Conservation (phyloP, 805 yeast genomes). For the Hanseniaspora mollemarum region DNA sequence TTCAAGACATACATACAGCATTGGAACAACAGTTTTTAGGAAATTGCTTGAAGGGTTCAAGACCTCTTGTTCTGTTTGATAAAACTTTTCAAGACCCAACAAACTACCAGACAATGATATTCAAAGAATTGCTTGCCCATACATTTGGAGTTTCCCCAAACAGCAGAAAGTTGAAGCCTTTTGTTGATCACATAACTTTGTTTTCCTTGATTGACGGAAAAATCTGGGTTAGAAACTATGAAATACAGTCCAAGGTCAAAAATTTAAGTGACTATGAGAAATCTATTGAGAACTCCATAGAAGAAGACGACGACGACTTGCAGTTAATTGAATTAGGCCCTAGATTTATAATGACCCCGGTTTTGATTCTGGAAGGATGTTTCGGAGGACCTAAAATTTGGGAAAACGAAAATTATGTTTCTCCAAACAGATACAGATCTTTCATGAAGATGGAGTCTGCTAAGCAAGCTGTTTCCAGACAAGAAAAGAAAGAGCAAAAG, state of each 20-base stretch:
- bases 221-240: conserved; percentile 92
- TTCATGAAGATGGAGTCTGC: conserved; percentile 74
- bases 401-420: conserved; percentile 91
- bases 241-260: conserved; percentile 55
- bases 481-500: conserved; percentile 65
- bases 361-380: conserved; percentile 87
- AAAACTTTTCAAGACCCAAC: conserved; percentile 53
- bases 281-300: conserved; percentile 27
- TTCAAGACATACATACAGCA: conserved; percentile 90
- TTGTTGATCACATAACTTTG: conserved; percentile 87
- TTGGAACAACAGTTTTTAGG: conserved; percentile 95
- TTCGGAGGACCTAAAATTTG: conserved; percentile 96
- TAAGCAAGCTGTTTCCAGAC: conserved; percentile 60
- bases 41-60: conserved; percentile 86
- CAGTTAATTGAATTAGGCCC: conserved; percentile 93
- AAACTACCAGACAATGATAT: conserved; percentile 50
- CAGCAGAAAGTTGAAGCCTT: conserved; percentile 87
- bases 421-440: conserved; percentile 91
- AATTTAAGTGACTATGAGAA: conserved; percentile 43
- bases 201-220: conserved; percentile 86
- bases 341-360: conserved; percentile 82
- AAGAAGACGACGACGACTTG: conserved; percentile 37
- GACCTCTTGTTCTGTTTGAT: conserved; percentile 88
- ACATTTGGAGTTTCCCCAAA: conserved; percentile 91
- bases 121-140: conserved; percentile 68